A percentile compares a stretch with the other conserved stretches of the same genome.
Evolutionary conservation across 306 rosid genomes (phyloP).

Genomic region (Canavalia ensiformis): DNA sequence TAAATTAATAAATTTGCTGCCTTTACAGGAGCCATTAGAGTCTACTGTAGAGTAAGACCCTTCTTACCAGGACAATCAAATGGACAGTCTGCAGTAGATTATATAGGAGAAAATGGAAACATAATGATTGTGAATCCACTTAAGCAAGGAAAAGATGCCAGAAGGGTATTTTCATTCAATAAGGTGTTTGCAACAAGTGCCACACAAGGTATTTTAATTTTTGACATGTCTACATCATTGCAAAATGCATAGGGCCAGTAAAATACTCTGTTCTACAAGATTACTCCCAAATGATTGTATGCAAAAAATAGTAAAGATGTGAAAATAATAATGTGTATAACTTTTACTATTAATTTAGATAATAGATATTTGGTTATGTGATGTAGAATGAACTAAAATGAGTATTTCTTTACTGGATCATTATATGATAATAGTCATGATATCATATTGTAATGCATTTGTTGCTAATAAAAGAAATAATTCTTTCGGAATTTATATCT

Average conservation of each 20-base stretch:
- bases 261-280: constrained; percentile 3
- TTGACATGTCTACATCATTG: constrained; percentile 9
- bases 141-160: constrained; percentile 88
- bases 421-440: neutral
- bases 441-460: constrained; percentile 4
- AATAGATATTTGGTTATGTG: neutral
- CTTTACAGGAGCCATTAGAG: constrained; percentile 85
- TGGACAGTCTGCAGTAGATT: constrained; percentile 81
- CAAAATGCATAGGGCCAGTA: neutral
- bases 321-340: neutral
- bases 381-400: neutral
- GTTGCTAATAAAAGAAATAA: constrained; percentile 2
- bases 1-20: constrained; percentile 33
- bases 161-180: constrained; percentile 89
- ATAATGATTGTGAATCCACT: constrained; percentile 91
- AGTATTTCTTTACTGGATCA: neutral
- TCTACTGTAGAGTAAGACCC: constrained; percentile 95
- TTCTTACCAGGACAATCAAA: constrained; percentile 77
- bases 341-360: neutral
- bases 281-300: neutral
- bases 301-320: neutral
- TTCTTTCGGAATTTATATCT: neutral
- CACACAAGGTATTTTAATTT: constrained; percentile 78
- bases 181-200: constrained; percentile 85
- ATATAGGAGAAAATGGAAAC: constrained; percentile 94